Conservation (phyloP, 768 basidiomycete species). For the Suillus hirtellus region DNA sequence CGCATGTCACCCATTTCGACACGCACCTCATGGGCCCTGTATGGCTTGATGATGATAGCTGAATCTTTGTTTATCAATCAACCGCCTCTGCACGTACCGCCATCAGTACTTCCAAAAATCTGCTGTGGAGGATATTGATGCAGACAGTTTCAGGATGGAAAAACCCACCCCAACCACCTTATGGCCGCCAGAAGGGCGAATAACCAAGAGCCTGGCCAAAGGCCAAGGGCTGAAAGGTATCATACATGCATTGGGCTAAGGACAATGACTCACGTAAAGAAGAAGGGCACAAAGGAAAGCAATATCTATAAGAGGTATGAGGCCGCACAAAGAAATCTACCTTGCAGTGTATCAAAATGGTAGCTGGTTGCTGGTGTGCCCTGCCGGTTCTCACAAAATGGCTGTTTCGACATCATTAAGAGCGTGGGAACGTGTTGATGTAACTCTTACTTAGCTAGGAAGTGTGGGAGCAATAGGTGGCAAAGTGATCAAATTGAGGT, state of each 20-base stretch:
- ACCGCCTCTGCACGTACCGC: no score
- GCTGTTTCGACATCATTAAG: no score
- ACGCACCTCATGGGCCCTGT: conserved; percentile 73
- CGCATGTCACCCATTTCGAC: conserved; percentile 70
- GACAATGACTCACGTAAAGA: conserved; percentile 65
- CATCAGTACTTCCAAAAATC: no score
- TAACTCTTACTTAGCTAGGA: no score
- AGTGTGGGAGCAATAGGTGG: no score
- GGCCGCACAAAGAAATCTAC: no score
- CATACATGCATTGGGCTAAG: conserved; percentile 78
- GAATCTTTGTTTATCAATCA: conserved; percentile 21
- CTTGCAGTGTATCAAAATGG: no score
- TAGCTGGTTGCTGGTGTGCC: no score
- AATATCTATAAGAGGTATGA: conserved; percentile 56
- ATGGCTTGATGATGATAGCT: conserved; percentile 88
- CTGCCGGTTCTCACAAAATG: no score
- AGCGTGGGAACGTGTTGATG: no score
- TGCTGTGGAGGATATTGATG: no score
- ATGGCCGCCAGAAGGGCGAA: conserved; percentile 81
- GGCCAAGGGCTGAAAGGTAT: conserved; percentile 65
- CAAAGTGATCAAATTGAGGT: no score
- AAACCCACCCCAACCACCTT: conserved; percentile 69
- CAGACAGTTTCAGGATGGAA: conserved; percentile 58
- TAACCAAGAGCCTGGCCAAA: conserved; percentile 68
- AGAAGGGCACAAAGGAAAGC: conserved; percentile 71